These are phyloP conservation scores for Dalbergia oliveri DNA, from an alignment of 306 rosid species.

Conservation along the genomic window DNA sequence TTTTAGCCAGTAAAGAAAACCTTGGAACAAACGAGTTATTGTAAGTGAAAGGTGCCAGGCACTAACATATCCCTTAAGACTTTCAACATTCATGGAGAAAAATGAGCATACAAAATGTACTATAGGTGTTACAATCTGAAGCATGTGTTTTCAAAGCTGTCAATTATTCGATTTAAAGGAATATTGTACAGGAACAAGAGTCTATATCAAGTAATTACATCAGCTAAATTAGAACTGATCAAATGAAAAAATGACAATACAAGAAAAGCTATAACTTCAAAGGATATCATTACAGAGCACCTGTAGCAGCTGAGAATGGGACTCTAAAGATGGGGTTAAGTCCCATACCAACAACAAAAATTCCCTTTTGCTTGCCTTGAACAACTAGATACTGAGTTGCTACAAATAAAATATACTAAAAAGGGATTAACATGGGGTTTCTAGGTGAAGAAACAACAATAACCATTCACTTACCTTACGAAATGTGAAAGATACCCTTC, in stretches of 20 bases:
- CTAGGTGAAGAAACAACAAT: slow-evolving; percentile 13
- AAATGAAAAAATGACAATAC: neutral
- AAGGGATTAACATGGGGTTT: slow-evolving; percentile 3
- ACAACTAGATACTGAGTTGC: slow-evolving; percentile 19
- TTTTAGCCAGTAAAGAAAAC: slow-evolving; percentile 23
- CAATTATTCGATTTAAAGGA: neutral
- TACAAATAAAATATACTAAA: slow-evolving; percentile 2
- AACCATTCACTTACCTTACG: slow-evolving; percentile 69
- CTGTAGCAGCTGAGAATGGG: neutral
- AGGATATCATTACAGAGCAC: neutral
- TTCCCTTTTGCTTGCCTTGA: neutral
- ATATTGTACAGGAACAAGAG: neutral
- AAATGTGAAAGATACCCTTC: slow-evolving; percentile 90
- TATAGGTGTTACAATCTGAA: neutral
- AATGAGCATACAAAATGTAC: neutral
- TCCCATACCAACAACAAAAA: neutral
- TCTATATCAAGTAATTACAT: neutral
- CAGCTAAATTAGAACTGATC: neutral
- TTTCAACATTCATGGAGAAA: neutral
- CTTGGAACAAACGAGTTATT: slow-evolving; percentile 2
- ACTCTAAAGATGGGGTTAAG: neutral
- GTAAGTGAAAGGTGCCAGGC: neutral
- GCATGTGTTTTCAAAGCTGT: neutral
- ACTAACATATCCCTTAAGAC: neutral
- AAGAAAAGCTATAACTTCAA: slow-evolving; percentile 5